Base-by-base conservation (phyloP, 805 yeast genomes). In the Zygosaccharomyces bailii region DNA sequence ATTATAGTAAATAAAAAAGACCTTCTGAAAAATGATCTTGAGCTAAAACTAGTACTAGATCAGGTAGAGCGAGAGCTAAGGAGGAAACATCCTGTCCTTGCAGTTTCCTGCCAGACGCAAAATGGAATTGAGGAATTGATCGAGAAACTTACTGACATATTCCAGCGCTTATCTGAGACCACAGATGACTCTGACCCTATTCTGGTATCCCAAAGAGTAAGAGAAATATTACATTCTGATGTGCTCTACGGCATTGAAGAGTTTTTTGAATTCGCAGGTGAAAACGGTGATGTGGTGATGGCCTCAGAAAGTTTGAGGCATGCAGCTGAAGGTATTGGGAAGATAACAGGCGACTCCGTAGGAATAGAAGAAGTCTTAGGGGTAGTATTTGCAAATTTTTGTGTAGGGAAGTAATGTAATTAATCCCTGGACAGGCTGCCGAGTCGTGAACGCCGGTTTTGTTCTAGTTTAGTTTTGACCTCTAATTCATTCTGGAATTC, bases 321-420 rank as follows among this genome's bases (percentile, higher is more conserved):
- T 39, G 80, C 96, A 0, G 80, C 84, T 14, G 88, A 84, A 10
- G 96, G 96, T 0, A 84, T 93, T 30, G 97, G 97, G 0, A 86
- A 82, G 57, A 85, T 93, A 19, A 90, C 97, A 0, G 99, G 98
- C 1, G 85, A 86, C 31, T 77, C 87, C 0, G 79, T 91, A 10
- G 96, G 95, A 0, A 74, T 90, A 0, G 97, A 93, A 54, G 98
- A 93, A 58, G 80, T 93, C 0, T 69, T 93, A 4, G 96, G 93
- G 0, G 91, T 86, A 1, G 93, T 93, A 0, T 93, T 93, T 59
- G 82, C 96, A 2, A 84, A 80, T 49, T 93, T 93, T 61, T 93
- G 99, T 64, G 88, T 93, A 17, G 99, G 99, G 0, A 91, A 91
- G 63, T 91, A 68, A 34, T 20, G 16, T n/a, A 41, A 13, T 33